Evolutionary conservation across 2,329 filamentous ascomycete genomes (phyloP).

Genomic region (Magnaporthiopsis rhizophila): DNA sequence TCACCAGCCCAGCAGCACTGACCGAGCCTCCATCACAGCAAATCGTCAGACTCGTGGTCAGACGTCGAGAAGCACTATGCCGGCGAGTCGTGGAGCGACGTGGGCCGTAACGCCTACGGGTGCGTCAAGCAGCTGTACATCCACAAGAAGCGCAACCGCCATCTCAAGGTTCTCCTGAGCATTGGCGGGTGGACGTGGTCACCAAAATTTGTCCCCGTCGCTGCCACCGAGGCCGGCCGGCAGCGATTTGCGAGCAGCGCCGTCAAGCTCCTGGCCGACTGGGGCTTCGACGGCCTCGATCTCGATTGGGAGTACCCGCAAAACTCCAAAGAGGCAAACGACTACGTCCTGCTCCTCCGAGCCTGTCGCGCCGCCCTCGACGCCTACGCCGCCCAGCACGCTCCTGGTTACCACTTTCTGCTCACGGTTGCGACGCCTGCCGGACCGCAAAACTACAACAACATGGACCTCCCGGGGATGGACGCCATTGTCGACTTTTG

Average conservation of each 20-base stretch:
- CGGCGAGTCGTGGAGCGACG: slow-evolving; percentile 52
- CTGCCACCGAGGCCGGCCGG: slow-evolving; percentile 53
- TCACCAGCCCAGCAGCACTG: not conserved
- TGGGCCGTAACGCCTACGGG: slow-evolving; percentile 62
- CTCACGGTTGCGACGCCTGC: slow-evolving; percentile 29
- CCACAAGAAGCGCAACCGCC: slow-evolving; percentile 67
- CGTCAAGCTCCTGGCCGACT: slow-evolving; percentile 62
- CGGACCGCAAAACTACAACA: slow-evolving; percentile 33
- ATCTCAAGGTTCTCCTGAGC: slow-evolving; percentile 70
- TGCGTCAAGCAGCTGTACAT: slow-evolving; percentile 69
- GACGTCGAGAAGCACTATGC: slow-evolving; percentile 63
- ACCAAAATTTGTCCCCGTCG: slow-evolving; percentile 56
- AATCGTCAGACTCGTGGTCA: slow-evolving; percentile 53
- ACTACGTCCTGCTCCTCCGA: slow-evolving; percentile 34
- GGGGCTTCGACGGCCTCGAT: slow-evolving; percentile 50
- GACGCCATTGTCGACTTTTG: slow-evolving; percentile 42
- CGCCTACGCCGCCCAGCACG: slow-evolving; percentile 19
- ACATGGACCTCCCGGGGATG: slow-evolving; percentile 37
- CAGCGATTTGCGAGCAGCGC: slow-evolving; percentile 59
- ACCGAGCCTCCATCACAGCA: slow-evolving; percentile 17
- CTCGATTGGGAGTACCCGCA: slow-evolving; percentile 50
- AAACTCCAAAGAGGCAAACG: slow-evolving; percentile 27
- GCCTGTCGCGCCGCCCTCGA: slow-evolving; percentile 31
- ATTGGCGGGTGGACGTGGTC: slow-evolving; percentile 79
- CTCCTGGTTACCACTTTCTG: slow-evolving; percentile 23